These are phyloP conservation scores for Talaromyces atroroseus DNA, from an alignment of 2,329 filamentous ascomycete genomes.

Conservation along the genomic window DNA sequence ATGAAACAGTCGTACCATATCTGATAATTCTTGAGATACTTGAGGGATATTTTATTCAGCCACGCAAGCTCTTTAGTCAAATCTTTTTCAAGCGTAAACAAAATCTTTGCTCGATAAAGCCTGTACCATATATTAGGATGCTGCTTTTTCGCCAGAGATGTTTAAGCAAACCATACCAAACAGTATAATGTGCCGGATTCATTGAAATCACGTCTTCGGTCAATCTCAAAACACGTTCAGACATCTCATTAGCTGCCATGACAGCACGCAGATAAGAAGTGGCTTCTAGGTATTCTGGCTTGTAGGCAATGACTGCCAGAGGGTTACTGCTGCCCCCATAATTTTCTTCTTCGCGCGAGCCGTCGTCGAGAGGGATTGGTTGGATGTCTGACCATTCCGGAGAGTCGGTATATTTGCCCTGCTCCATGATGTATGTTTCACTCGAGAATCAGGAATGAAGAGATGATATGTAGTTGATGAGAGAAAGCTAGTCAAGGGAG, in stretches of 20 bases:
- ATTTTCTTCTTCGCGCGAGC: slow-evolving; percentile 43
- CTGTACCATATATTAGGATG: slow-evolving; percentile 29
- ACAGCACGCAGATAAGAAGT: slow-evolving; percentile 90
- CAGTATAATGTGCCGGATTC: slow-evolving; percentile 97
- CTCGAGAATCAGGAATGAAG: background rate
- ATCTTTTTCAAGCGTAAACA: slow-evolving; percentile 61
- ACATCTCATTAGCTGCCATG: slow-evolving; percentile 84
- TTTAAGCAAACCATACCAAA: slow-evolving; percentile 60
- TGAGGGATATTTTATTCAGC: slow-evolving; percentile 77
- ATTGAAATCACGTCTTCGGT: slow-evolving; percentile 86
- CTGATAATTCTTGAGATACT: slow-evolving; percentile 95
- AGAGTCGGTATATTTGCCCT: slow-evolving; percentile 54
- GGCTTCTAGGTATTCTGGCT: slow-evolving; percentile 82
- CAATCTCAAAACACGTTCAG: slow-evolving; percentile 68
- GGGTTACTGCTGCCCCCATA: slow-evolving; percentile 47
- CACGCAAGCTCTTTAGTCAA: slow-evolving; percentile 71
- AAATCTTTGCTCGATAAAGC: slow-evolving; percentile 79
- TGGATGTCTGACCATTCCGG: slow-evolving; percentile 78
- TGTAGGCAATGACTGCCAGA: slow-evolving; percentile 88
- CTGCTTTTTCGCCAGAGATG: background rate
- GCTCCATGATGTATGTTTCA: slow-evolving; percentile 20
- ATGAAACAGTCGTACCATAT: slow-evolving; percentile 60
- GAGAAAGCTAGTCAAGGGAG: too few relatives aligned
- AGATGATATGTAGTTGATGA: background rate
- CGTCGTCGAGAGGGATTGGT: slow-evolving; percentile 79